Base-by-base conservation (phyloP, 768 basidiomycete genomes). In the Termitomyces sp. region DNA sequence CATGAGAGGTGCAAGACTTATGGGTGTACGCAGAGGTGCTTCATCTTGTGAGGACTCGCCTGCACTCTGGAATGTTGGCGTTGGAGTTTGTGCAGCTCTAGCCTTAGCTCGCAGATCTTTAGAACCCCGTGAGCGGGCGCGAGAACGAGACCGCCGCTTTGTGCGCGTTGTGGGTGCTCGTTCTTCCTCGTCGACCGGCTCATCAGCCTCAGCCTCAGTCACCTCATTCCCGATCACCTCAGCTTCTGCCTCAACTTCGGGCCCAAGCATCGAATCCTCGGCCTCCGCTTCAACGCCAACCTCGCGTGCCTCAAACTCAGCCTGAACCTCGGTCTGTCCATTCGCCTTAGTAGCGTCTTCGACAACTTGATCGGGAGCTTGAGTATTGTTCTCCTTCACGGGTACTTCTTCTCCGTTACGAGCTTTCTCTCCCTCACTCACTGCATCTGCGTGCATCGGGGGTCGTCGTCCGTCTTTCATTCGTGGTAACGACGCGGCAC, bases 381-480 rank as follows among this genome's bases (percentile, higher is more conserved):
- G 65, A 39, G 74, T 63, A 12, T 73, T 70, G 9, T 71, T 72
- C 32, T 68, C 69, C 63, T 71, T 73, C 18, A 68, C 71, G 51
- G 72, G 73, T 57, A 57, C 73, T 67, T 65, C 73, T 66, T 77
- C 83, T 58, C 78, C 78, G 46, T 70, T 70, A 54, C 73, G 75
- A 51, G 73, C 76, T 71, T 82, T 87, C 74, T 93, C 91, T 11
- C 91, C 90, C 72, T 93, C 91, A 69, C 91, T 92, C 55, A 92
- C 85, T 20, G 86, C 89, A 66, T 91, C 91, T 65, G 84, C 79
- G 68, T 91, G 91, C 91, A 92, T 92, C 52, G 89, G 91, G 0
- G 93, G 94, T 46, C 94, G 81, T 58, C 94, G 78, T 8, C 94
- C 94, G 73, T 94, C 91, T 73, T 94, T 94, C 88, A 92, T 92